phyloP scores from a whole-genome alignment of 306 rosid genomes.

The Vachellia pachyceras region DNA sequence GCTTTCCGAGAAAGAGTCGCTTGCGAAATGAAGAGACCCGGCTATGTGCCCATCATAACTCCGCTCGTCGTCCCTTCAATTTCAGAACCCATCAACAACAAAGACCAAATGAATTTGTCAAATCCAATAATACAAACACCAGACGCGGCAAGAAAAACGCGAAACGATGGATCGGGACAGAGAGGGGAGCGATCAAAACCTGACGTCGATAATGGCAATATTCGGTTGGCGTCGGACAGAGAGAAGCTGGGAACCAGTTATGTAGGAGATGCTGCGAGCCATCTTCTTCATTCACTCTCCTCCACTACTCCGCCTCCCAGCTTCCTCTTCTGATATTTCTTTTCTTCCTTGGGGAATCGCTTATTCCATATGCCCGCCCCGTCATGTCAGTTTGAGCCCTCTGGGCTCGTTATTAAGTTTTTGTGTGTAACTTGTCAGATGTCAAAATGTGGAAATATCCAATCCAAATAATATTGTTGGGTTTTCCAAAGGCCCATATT shows the following conservation, averaged over 20 bases:
- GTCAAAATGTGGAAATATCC: too few species aligned
- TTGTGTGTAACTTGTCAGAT: too few species aligned
- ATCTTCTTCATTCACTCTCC: constrained; percentile 10
- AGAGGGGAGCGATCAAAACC: constrained; percentile 8
- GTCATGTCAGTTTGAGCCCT: background rate
- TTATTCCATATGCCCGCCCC: background rate
- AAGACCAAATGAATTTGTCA: background rate
- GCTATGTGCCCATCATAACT: constrained; percentile 75
- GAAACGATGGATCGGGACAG: background rate
- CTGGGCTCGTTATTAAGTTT: background rate
- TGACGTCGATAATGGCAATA: constrained; percentile 62
- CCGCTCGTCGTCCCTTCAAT: constrained; percentile 74
- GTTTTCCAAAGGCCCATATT: background rate
- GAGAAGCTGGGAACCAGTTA: constrained; percentile 59
- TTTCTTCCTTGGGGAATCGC: background rate
- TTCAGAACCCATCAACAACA: constrained; percentile 14
- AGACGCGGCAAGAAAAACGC: background rate
- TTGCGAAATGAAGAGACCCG: constrained; percentile 78
- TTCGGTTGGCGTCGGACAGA: constrained; percentile 61
- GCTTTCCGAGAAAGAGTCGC: constrained; percentile 62
- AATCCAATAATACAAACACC: background rate
- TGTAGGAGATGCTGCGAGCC: constrained; percentile 70
- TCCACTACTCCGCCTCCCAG: background rate
- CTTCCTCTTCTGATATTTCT: background rate
- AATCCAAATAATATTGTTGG: background rate